Conservation (phyloP, 2,329 filamentous ascomycete species). For the Alternaria atra region DNA sequence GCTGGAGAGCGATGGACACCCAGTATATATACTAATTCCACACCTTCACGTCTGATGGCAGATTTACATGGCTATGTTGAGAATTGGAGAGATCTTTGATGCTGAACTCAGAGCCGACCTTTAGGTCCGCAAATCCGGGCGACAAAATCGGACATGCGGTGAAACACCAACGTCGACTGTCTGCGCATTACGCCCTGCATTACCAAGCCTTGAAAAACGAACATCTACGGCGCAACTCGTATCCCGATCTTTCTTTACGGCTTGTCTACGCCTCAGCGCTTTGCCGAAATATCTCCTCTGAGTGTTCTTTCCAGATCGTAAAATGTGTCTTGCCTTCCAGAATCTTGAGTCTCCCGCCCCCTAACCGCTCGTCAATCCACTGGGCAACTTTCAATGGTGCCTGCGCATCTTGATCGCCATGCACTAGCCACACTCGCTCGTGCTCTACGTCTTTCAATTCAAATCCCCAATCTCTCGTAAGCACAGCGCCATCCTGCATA, state of each 20-base stretch:
- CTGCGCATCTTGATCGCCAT: slow-evolving; percentile 31
- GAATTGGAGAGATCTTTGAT: background rate
- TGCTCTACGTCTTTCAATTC: slow-evolving; percentile 25
- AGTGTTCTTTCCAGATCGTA: slow-evolving; percentile 33
- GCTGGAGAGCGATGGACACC: background rate
- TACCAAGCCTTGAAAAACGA: background rate
- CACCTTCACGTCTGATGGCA: background rate
- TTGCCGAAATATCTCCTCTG: slow-evolving; percentile 27
- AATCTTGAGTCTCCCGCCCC: slow-evolving; percentile 27
- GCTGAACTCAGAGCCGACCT: background rate
- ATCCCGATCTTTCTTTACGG: background rate
- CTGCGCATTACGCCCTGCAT: background rate
- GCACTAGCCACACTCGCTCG: slow-evolving; percentile 27
- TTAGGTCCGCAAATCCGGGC: background rate
- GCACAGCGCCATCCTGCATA: slow-evolving; percentile 25
- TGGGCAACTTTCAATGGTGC: slow-evolving; percentile 26
- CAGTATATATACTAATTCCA: background rate
- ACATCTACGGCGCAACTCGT: background rate
- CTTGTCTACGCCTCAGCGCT: slow-evolving; percentile 16
- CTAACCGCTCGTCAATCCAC: slow-evolving; percentile 32
- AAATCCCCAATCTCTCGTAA: slow-evolving; percentile 32
- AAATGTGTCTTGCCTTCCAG: slow-evolving; percentile 32
- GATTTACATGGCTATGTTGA: background rate
- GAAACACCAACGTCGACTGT: background rate
- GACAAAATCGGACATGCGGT: background rate